A percentile compares a stretch with the other conserved stretches of the same genome.
phyloP scores from a whole-genome alignment of 768 basidiomycete species.

The Epithele typhae region DNA sequence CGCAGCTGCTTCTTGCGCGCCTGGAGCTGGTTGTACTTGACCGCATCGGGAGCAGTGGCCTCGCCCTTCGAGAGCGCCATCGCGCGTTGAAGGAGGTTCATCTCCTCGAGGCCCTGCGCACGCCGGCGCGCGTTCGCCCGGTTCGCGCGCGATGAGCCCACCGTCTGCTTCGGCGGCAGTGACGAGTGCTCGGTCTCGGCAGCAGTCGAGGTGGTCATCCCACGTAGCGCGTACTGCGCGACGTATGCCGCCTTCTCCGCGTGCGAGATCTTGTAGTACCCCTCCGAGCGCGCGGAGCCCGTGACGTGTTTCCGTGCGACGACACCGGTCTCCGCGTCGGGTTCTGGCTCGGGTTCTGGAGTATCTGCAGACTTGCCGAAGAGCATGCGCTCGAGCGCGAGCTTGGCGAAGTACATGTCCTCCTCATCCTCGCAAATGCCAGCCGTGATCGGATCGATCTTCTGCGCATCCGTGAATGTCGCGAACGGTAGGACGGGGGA shows the following conservation, averaged over 20 bases:
- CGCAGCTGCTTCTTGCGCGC: conserved; percentile 97
- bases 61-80: conserved; percentile 75
- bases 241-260: conserved; percentile 90
- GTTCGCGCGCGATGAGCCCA: conserved; percentile 81
- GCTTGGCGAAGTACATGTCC: conserved; percentile 75
- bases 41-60: conserved; percentile 66
- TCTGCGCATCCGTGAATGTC: conserved; percentile 40
- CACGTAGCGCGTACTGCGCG: conserved; percentile 75
- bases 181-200: conserved; percentile 38
- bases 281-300: conserved; percentile 90
- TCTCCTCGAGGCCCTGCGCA: conserved; percentile 90
- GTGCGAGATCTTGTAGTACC: conserved; percentile 92
- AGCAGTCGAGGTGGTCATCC: conserved; percentile 37
- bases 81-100: conserved; percentile 84
- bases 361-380: conserved; percentile 21
- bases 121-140: conserved; percentile 89
- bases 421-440: conserved; percentile 84
- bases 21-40: conserved; percentile 98
- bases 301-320: conserved; percentile 77
- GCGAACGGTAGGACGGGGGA: conserved; percentile 36
- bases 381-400: conserved; percentile 44
- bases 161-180: conserved; percentile 45
- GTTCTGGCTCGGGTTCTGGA: conserved; percentile 20
- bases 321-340: conserved; percentile 47
- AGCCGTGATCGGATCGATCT: conserved; percentile 44